Evolutionary conservation across 2,329 filamentous ascomycete species (phyloP).

Genomic region (Ophiostoma perfectum): DNA sequence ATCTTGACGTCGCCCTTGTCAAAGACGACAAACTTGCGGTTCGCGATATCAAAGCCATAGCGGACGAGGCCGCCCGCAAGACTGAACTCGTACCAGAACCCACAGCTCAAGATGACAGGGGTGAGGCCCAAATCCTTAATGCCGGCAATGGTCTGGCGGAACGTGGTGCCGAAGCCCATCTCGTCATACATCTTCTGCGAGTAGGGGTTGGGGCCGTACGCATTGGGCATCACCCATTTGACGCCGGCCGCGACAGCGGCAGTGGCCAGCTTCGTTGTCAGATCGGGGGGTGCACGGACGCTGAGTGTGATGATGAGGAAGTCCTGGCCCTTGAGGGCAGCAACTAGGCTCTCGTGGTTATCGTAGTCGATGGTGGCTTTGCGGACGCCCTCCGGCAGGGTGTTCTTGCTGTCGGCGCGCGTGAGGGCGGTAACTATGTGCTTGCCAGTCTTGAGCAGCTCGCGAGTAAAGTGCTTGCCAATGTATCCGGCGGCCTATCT

Average conservation of each 20-base stretch:
- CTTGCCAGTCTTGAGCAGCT: constrained; percentile 33
- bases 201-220: constrained; percentile 31
- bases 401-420: constrained; percentile 39
- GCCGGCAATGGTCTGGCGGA: constrained; percentile 29
- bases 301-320: constrained; percentile 28
- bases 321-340: constrained; percentile 25
- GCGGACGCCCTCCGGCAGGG: constrained; percentile 37
- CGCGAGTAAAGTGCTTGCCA: constrained; percentile 26
- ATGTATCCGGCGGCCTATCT: constrained; percentile 28
- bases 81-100: constrained; percentile 51
- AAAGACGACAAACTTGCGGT: constrained; percentile 35
- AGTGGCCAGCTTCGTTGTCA: constrained; percentile 37
- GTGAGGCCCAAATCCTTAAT: constrained; percentile 37
- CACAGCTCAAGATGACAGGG: constrained; percentile 37
- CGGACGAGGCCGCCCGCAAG: constrained; percentile 32
- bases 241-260: constrained; percentile 42
- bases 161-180: constrained; percentile 27
- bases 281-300: constrained; percentile 32
- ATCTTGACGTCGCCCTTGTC: constrained; percentile 54
- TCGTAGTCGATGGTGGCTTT: constrained; percentile 38
- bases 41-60: constrained; percentile 31
- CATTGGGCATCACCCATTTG: constrained; percentile 44
- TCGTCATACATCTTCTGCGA: constrained; percentile 24
- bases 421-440: constrained; percentile 48
- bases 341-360: constrained; percentile 27